Evolutionary conservation across 2,329 filamentous ascomycete species (phyloP).

Genomic region (Phyllachora maydis): DNA sequence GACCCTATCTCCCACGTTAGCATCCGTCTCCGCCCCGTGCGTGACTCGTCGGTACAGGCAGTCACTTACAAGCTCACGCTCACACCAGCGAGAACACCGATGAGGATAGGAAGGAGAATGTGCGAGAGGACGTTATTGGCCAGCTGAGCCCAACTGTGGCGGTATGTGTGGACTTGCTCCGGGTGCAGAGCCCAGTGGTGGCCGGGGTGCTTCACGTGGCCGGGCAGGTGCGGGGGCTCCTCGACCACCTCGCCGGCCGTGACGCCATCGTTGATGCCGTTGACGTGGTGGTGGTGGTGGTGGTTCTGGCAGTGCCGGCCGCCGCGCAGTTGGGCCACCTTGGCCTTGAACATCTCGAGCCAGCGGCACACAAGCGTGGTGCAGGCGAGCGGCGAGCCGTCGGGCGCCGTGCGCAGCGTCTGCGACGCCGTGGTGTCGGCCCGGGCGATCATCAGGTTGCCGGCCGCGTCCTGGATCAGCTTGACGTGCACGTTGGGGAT

Average conservation of each 20-base stretch:
- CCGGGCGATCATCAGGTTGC: conserved; percentile 31
- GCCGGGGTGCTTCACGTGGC: conserved; percentile 4
- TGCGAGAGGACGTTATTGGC: conserved; percentile 36
- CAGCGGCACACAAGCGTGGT: conserved; percentile 19
- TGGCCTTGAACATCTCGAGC: conserved; percentile 14
- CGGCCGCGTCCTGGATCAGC: conserved; percentile 35
- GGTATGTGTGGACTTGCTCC: too few species aligned
- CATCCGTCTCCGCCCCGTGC: too few species aligned
- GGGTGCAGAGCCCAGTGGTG: conserved; percentile 3
- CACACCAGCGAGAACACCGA: conserved; percentile 49
- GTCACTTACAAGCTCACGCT: conserved; percentile 37
- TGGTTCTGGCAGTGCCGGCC: neutral
- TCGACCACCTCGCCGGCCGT: conserved; percentile 5
- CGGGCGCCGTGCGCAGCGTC: conserved; percentile 7
- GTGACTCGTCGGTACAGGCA: neutral
- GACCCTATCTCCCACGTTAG: conserved; percentile 15
- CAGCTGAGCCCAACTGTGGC: conserved; percentile 21
- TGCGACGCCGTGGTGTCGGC: conserved; percentile 16
- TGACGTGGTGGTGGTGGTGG: neutral
- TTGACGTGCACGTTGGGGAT: conserved; percentile 36
- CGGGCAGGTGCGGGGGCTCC: too few species aligned
- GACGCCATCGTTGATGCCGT: conserved; percentile 4
- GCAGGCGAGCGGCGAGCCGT: conserved; percentile 12
- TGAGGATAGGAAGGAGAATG: conserved; percentile 44
- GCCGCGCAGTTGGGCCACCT: conserved; percentile 9